phyloP scores from a whole-genome alignment of 2,329 filamentous ascomycete genomes.

The Penicillium sumatraense region DNA sequence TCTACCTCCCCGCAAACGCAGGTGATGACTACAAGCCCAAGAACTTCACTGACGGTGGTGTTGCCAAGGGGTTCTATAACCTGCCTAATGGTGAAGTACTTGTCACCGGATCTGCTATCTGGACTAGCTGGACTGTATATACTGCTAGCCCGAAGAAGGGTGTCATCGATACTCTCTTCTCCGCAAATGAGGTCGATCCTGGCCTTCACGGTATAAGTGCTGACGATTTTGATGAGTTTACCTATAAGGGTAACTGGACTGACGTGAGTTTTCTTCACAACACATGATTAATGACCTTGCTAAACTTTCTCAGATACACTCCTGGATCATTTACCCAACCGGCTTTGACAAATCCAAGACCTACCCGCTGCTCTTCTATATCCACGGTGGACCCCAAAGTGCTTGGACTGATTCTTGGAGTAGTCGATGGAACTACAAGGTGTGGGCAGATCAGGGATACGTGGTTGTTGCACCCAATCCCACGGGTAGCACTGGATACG shows the following conservation, averaged over 20 bases:
- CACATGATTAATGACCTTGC: not conserved
- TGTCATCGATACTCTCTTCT: slow-evolving; percentile 35
- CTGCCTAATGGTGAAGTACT: slow-evolving; percentile 38
- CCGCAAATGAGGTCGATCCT: slow-evolving; percentile 45
- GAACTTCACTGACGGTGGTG: slow-evolving; percentile 42
- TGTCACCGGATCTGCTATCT: slow-evolving; percentile 40
- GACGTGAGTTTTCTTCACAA: slow-evolving; percentile 27
- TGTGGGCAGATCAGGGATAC: slow-evolving; percentile 88
- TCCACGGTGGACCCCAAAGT: slow-evolving; percentile 82
- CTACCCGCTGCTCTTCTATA: slow-evolving; percentile 78
- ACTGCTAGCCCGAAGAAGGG: slow-evolving; percentile 35
- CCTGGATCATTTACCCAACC: slow-evolving; percentile 49
- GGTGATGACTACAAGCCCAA: slow-evolving; percentile 37
- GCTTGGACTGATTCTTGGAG: slow-evolving; percentile 78
- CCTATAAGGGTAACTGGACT: slow-evolving; percentile 41
- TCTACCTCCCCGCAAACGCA: slow-evolving; percentile 40
- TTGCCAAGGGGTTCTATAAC: slow-evolving; percentile 33
- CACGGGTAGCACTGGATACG: slow-evolving; percentile 82
- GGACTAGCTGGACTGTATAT: slow-evolving; percentile 42
- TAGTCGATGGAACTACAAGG: slow-evolving; percentile 82
- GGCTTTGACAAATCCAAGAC: slow-evolving; percentile 71
- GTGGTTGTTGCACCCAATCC: slow-evolving; percentile 81
- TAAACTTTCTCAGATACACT: slow-evolving; percentile 39
- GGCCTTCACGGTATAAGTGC: slow-evolving; percentile 41
- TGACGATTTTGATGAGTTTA: slow-evolving; percentile 43